These are phyloP conservation scores for Vanrija sp. DNA, from an alignment of 1,284 basidiomycete species.

Conservation along the genomic window DNA sequence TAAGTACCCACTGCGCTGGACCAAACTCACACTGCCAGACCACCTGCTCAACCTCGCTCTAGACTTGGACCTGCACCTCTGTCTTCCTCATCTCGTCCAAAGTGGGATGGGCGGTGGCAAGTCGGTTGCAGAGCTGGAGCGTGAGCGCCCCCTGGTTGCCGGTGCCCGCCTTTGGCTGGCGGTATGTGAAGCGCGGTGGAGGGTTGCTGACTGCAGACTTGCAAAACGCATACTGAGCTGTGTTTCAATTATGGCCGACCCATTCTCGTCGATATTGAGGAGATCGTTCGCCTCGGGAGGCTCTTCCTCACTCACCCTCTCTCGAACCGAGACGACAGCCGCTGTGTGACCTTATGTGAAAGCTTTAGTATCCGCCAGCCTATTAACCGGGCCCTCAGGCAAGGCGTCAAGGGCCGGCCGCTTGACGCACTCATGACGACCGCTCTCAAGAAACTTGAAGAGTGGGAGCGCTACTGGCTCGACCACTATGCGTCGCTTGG, in stretches of 20 bases:
- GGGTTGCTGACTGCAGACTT: conserved; percentile 52
- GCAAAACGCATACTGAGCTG: conserved; percentile 71
- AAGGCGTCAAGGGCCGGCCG: background rate
- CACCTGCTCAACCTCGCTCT: conserved; percentile 87
- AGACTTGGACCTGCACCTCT: conserved; percentile 82
- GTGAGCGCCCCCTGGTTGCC: background rate
- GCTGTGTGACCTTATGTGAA: background rate
- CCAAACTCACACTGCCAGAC: too few relatives aligned
- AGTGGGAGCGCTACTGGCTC: background rate
- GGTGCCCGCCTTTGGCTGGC: background rate
- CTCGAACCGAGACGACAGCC: background rate
- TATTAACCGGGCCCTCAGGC: too few relatives aligned
- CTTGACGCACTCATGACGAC: background rate
- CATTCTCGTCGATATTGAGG: conserved; percentile 72
- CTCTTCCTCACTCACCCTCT: background rate
- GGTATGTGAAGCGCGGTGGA: background rate
- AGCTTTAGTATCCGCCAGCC: conserved; percentile 8
- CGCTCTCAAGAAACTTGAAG: too few relatives aligned
- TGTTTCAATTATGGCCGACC: background rate
- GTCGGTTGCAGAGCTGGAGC: conserved; percentile 39
- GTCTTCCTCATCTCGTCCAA: conserved; percentile 71
- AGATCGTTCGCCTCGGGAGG: conserved; percentile 70
- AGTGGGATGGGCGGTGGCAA: conserved; percentile 66
- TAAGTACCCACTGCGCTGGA: too few relatives aligned
- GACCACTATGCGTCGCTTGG: background rate